Percentiles rank a stretch among this genome's conserved stretches.
Evolutionary conservation across 2,329 filamentous ascomycete species (phyloP).

Genomic region (Penicillium occitanis): DNA sequence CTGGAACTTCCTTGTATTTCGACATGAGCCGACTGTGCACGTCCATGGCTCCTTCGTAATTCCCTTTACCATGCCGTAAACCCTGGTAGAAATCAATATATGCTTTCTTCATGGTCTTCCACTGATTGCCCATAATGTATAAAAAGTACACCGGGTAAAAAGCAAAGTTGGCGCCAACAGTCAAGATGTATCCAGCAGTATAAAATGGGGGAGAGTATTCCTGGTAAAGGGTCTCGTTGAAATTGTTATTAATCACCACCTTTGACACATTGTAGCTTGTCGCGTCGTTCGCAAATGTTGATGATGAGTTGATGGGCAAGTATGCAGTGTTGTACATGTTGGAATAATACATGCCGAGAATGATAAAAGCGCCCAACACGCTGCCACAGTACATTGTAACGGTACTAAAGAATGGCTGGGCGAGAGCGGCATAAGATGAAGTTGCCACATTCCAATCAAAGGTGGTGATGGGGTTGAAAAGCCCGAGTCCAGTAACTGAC

Average conservation of each 20-base stretch:
- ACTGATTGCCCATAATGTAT: slow-evolving; percentile 15
- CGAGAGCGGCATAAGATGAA: slow-evolving; percentile 8
- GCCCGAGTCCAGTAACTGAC: slow-evolving; percentile 8
- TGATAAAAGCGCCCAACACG: slow-evolving; percentile 14
- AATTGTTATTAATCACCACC: slow-evolving; percentile 8
- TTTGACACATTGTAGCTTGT: slow-evolving; percentile 11
- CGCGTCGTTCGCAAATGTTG: slow-evolving; percentile 8
- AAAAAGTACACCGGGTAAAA: slow-evolving; percentile 14
- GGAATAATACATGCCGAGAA: slow-evolving; percentile 12
- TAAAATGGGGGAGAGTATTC: background rate
- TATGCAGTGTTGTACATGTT: slow-evolving; percentile 16
- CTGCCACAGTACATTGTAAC: slow-evolving; percentile 8
- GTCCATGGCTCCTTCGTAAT: slow-evolving; percentile 15
- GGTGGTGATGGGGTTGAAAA: slow-evolving; percentile 8
- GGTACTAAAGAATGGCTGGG: slow-evolving; percentile 11
- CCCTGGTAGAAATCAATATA: slow-evolving; percentile 14
- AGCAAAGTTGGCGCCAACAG: slow-evolving; percentile 11
- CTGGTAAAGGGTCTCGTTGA: background rate
- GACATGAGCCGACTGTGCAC: slow-evolving; percentile 13
- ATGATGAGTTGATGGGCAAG: slow-evolving; percentile 15
- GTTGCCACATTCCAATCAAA: slow-evolving; percentile 17
- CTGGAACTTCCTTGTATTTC: slow-evolving; percentile 13
- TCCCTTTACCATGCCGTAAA: slow-evolving; percentile 2
- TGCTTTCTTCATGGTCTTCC: slow-evolving; percentile 15
- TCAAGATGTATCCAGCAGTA: slow-evolving; percentile 9